These are phyloP conservation scores for Ceriops decandra DNA, from an alignment of 345 rosid species.

Conservation along the genomic window DNA sequence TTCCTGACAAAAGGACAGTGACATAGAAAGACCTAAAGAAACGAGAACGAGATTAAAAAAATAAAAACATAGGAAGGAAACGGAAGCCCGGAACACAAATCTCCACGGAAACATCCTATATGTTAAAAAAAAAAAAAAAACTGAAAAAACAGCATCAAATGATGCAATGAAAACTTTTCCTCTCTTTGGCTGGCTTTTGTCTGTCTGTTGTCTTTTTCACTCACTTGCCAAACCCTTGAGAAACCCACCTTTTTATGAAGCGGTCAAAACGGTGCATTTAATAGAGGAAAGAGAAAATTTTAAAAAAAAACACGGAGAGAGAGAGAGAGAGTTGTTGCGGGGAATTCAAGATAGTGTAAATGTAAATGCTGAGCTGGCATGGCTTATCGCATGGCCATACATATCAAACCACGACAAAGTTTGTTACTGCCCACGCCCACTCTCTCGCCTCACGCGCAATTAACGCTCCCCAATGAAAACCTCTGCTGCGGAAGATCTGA, in stretches of 20 bases:
- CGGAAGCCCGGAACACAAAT: background rate
- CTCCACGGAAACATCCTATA: background rate
- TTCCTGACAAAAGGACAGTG: background rate
- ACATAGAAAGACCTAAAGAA: background rate
- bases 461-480: background rate
- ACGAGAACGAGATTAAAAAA: background rate
- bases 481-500: background rate
- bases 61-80: background rate
- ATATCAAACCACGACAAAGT: background rate
- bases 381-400: slow-evolving; percentile 6
- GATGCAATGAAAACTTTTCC: too few relatives aligned
- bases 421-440: too few relatives aligned
- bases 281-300: background rate
- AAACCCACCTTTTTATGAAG: background rate
- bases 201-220: background rate
- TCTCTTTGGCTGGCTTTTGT: too few relatives aligned
- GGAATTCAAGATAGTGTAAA: background rate
- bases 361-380: slow-evolving; percentile 11
- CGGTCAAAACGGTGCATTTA: background rate
- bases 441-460: background rate
- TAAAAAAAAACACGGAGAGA: background rate
- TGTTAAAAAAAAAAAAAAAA: background rate
- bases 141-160: background rate
- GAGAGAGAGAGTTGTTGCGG: background rate
- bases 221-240: background rate